Conservation (phyloP, 257 asterid species). For the Solanum piurae region DNA sequence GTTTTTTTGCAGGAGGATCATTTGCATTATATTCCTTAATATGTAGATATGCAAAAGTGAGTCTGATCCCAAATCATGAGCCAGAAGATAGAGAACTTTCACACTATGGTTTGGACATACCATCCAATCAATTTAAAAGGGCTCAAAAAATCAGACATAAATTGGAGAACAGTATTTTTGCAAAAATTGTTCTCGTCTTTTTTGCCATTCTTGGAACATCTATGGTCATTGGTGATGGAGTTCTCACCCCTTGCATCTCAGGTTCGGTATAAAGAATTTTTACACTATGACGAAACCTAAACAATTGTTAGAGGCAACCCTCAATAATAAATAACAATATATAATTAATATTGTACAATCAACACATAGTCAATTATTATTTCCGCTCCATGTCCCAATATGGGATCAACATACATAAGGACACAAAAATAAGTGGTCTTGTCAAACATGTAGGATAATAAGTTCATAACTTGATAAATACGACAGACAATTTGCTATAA, state of each 20-base stretch:
- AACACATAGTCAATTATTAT: not conserved
- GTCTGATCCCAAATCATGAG: constrained; percentile 57
- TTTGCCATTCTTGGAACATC: constrained; percentile 61
- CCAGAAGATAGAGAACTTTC: constrained; percentile 54
- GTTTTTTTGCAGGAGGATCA: constrained; percentile 39
- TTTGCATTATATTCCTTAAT: constrained; percentile 64
- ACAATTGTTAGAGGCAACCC: not conserved
- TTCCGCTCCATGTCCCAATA: too few relatives aligned
- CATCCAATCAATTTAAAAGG: constrained; percentile 21
- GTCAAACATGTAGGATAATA: not conserved
- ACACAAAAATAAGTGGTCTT: not conserved
- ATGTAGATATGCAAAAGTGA: constrained; percentile 55
- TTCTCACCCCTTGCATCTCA: constrained; percentile 75
- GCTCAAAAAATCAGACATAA: constrained; percentile 39
- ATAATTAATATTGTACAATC: not conserved
- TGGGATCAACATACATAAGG: too few relatives aligned
- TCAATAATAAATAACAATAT: not conserved
- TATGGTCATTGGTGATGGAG: constrained; percentile 80
- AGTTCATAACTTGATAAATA: not conserved
- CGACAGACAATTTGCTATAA: not conserved
- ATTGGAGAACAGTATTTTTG: constrained; percentile 37
- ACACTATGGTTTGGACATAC: constrained; percentile 37
- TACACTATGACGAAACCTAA: not conserved
- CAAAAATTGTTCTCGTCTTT: constrained; percentile 39
- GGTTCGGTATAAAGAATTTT: constrained; percentile 4